Evolutionary conservation across 2,329 filamentous ascomycete genomes (phyloP).

Genomic region (Beauveria caledonica): DNA sequence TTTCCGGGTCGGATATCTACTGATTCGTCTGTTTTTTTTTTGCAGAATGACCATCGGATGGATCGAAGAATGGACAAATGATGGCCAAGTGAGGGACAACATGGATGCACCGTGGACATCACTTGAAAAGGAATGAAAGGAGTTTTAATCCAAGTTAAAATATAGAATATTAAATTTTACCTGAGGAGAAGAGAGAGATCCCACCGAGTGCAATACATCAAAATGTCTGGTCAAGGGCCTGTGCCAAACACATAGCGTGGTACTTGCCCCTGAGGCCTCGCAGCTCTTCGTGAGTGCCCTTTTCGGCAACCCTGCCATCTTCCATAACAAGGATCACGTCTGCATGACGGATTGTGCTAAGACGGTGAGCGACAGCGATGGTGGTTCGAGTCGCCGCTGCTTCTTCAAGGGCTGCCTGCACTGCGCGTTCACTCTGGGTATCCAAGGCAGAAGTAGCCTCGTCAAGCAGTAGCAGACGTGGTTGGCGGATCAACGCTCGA

Average conservation of each 20-base stretch:
- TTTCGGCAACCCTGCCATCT: slow-evolving; percentile 69
- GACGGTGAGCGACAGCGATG: neutral
- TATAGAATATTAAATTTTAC: neutral
- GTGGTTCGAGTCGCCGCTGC: neutral
- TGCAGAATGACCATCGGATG: slow-evolving; percentile 38
- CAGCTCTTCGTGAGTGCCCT: slow-evolving; percentile 64
- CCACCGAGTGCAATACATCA: neutral
- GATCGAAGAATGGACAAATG: slow-evolving; percentile 33
- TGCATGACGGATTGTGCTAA: slow-evolving; percentile 31
- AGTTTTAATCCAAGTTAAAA: neutral
- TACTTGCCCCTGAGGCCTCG: slow-evolving; percentile 25
- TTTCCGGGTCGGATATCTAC: neutral
- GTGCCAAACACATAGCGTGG: neutral
- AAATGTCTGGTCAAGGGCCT: neutral
- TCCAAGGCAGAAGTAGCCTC: slow-evolving; percentile 56
- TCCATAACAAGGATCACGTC: slow-evolving; percentile 88
- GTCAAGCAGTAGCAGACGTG: slow-evolving; percentile 55
- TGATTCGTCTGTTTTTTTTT: neutral
- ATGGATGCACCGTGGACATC: neutral
- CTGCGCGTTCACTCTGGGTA: slow-evolving; percentile 49
- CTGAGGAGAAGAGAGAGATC: neutral
- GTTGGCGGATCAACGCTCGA: slow-evolving; percentile 53
- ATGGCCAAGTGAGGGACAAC: slow-evolving; percentile 25
- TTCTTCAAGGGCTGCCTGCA: slow-evolving; percentile 45
- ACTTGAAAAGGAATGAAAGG: neutral